These are phyloP conservation scores for Alternaria brassicicola DNA, from an alignment of 2,329 filamentous ascomycete genomes.

Conservation along the genomic window DNA sequence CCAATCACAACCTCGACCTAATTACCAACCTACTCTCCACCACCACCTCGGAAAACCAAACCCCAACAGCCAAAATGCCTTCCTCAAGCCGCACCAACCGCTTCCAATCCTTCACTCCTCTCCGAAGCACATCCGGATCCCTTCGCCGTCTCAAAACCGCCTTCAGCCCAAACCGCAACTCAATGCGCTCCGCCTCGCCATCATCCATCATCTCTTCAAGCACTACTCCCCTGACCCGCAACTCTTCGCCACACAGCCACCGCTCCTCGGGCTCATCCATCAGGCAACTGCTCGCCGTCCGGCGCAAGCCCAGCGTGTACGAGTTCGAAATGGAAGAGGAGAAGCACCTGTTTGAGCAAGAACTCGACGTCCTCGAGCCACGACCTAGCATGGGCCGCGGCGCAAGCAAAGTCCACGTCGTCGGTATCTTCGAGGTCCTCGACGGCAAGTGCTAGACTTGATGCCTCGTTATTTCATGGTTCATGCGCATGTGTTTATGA, in stretches of 20 bases:
- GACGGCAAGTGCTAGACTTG: conserved; percentile 36
- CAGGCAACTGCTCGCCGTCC: conserved; percentile 40
- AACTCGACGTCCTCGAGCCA: conserved; percentile 44
- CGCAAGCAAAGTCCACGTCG: conserved; percentile 36
- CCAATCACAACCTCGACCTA: conserved; percentile 1
- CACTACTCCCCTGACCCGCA: conserved; percentile 41
- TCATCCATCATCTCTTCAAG: conserved; percentile 25
- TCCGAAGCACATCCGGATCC: conserved; percentile 37
- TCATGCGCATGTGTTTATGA: conserved; percentile 1
- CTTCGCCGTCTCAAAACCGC: conserved; percentile 45
- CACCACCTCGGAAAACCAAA: conserved; percentile 6
- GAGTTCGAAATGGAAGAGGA: conserved; percentile 48
- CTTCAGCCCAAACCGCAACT: conserved; percentile 42
- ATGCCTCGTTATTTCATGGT: conserved; percentile 2
- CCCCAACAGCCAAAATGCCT: conserved; percentile 32
- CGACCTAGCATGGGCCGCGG: conserved; percentile 26
- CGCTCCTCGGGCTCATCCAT: conserved; percentile 37
- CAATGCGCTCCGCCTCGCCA: conserved; percentile 36
- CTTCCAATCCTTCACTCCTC: conserved; percentile 46
- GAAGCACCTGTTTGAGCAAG: conserved; percentile 35
- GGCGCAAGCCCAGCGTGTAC: conserved; percentile 42
- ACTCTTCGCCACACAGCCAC: conserved; percentile 36
- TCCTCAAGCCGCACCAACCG: conserved; percentile 45
- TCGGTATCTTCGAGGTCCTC: conserved; percentile 49
- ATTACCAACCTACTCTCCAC: neutral